Conservation (phyloP, 768 basidiomycete species). For the Flagelloscypha sp. region DNA sequence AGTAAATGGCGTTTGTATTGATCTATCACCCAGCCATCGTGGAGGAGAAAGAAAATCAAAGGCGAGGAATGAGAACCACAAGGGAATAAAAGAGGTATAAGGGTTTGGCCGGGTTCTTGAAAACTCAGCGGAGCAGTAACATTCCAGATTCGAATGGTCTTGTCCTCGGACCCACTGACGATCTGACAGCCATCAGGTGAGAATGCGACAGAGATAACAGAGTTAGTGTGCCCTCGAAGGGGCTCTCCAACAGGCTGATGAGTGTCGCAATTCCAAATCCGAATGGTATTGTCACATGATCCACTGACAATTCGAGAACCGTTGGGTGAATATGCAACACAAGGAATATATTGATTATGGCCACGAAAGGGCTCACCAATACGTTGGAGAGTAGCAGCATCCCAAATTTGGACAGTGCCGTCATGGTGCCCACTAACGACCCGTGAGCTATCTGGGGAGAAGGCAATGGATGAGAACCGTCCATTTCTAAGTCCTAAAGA, state of each 20-base stretch:
- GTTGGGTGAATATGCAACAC: slow-evolving; percentile 31
- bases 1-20: too few relatives aligned
- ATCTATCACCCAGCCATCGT: too few relatives aligned
- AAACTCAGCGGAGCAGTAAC: too few relatives aligned
- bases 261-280: slow-evolving; percentile 5
- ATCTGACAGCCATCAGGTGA: slow-evolving; percentile 3
- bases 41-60: too few relatives aligned
- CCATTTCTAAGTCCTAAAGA: too few relatives aligned
- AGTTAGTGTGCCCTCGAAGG: slow-evolving; percentile 1
- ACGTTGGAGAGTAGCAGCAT: slow-evolving; percentile 3
- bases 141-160: slow-evolving; percentile 6
- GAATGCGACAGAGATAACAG: slow-evolving; percentile 5
- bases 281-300: too few relatives aligned
- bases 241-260: background rate
- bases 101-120: too few relatives aligned
- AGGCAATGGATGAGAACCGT: too few relatives aligned
- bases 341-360: slow-evolving; percentile 14
- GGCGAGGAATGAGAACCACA: too few relatives aligned
- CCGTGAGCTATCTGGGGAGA: too few relatives aligned
- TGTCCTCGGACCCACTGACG: background rate
- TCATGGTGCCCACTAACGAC: slow-evolving; percentile 8
- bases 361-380: slow-evolving; percentile 1
- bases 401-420: slow-evolving; percentile 8
- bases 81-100: too few relatives aligned
- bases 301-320: too few relatives aligned